A percentile compares a stretch with the other conserved stretches of the same genome.
These are phyloP conservation scores for Ajuga reptans DNA, from an alignment of 305 asterid species.

Conservation along the genomic window DNA sequence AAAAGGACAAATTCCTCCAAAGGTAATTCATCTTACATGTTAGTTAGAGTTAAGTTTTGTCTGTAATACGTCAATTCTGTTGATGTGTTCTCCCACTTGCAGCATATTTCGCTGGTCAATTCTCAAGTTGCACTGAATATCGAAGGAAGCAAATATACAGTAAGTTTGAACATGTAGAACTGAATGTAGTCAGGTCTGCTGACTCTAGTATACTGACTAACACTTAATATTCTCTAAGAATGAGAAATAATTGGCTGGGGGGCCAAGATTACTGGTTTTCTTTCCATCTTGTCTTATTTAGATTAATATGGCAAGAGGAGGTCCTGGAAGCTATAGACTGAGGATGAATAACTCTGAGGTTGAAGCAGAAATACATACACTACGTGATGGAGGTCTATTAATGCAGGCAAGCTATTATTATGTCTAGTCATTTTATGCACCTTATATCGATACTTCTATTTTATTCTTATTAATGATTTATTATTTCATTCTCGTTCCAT, in stretches of 20 bases:
- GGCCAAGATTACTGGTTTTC: slow-evolving; percentile 9
- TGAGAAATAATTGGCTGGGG: slow-evolving; percentile 5
- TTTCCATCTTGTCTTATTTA: slow-evolving; percentile 26
- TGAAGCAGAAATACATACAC: slow-evolving; percentile 96
- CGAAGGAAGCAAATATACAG: slow-evolving; percentile 98
- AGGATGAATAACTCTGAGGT: slow-evolving; percentile 74
- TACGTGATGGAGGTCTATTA: slow-evolving; percentile 91
- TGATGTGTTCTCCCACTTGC: slow-evolving; percentile 34
- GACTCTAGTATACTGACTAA: not conserved
- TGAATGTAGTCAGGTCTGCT: not conserved
- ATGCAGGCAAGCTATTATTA: slow-evolving; percentile 68
- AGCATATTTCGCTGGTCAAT: slow-evolving; percentile 93
- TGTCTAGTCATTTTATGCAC: slow-evolving; percentile 9
- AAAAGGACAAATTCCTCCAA: slow-evolving; percentile 97
- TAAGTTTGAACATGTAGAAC: slow-evolving; percentile 33
- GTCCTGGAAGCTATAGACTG: slow-evolving; percentile 91
- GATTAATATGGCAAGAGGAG: slow-evolving; percentile 89
- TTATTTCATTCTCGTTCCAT: slow-evolving; percentile 11
- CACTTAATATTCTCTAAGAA: not conserved
- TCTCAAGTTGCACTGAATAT: slow-evolving; percentile 91
- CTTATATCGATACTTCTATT: slow-evolving; percentile 10
- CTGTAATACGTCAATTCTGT: slow-evolving; percentile 7
- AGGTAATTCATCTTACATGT: slow-evolving; percentile 40
- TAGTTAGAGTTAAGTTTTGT: slow-evolving; percentile 13
- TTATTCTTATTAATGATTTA: slow-evolving; percentile 15